Percentiles rank a stretch among this genome's conserved stretches.
These are phyloP conservation scores for Senecio squalidus DNA, from an alignment of 140 eudicot genomes.

Conservation along the genomic window DNA sequence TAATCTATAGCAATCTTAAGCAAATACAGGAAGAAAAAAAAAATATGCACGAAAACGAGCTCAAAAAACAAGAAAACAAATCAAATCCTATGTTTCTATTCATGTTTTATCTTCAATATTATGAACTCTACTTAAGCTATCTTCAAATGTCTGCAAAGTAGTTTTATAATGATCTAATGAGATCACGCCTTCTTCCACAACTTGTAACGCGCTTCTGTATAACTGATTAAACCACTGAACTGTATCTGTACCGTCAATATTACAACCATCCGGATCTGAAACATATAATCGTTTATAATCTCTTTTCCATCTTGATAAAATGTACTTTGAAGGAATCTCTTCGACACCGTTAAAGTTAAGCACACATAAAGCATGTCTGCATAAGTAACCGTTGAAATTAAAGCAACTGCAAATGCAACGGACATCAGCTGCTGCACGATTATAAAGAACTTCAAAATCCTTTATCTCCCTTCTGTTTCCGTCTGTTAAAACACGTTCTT, in stretches of 20 bases:
- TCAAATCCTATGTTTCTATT: slow-evolving; percentile 14
- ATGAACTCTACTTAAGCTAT: slow-evolving; percentile 73
- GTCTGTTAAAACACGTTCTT: slow-evolving; percentile 65
- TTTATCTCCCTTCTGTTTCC: slow-evolving; percentile 69
- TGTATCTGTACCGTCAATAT: slow-evolving; percentile 29
- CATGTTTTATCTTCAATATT: slow-evolving; percentile 46
- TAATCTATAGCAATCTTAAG: slow-evolving; percentile 2
- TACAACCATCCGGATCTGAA: slow-evolving; percentile 34
- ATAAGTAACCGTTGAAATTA: slow-evolving; percentile 76
- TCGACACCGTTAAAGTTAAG: slow-evolving; percentile 84
- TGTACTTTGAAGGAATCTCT: slow-evolving; percentile 69
- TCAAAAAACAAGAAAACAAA: neutral
- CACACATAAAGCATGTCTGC: slow-evolving; percentile 81
- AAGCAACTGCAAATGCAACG: slow-evolving; percentile 91
- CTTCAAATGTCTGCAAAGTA: slow-evolving; percentile 65
- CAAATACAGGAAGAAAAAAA: neutral
- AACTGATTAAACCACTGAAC: slow-evolving; percentile 53
- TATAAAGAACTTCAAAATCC: slow-evolving; percentile 76
- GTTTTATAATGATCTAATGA: slow-evolving; percentile 74
- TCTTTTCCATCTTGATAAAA: slow-evolving; percentile 62
- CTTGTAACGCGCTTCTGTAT: slow-evolving; percentile 75
- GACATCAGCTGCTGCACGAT: slow-evolving; percentile 70
- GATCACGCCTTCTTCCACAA: slow-evolving; percentile 80
- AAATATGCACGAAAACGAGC: slow-evolving; percentile 14
- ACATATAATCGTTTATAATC: slow-evolving; percentile 58